Percentiles rank a stretch among this genome's conserved stretches.
phyloP scores from a whole-genome alignment of 2,329 filamentous ascomycete species.

The Bipolaris victoriae region DNA sequence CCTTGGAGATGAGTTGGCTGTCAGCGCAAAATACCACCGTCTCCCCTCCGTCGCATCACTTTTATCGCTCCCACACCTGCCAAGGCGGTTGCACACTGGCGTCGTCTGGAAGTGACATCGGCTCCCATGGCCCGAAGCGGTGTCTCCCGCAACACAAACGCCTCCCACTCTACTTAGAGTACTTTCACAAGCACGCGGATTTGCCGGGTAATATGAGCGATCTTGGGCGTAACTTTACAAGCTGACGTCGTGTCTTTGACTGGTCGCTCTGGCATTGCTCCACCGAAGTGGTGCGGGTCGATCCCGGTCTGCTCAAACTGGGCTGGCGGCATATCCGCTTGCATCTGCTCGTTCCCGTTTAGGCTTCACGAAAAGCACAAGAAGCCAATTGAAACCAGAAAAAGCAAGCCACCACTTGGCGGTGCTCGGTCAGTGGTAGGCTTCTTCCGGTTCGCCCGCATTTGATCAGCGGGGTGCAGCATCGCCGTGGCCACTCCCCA shows the following conservation, averaged over 20 bases:
- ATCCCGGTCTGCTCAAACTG: not conserved
- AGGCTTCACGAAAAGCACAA: not conserved
- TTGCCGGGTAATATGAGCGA: not conserved
- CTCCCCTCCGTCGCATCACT: not conserved
- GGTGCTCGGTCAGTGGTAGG: not conserved
- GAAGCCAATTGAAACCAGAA: conserved; percentile 4
- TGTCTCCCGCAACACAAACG: not conserved
- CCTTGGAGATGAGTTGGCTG: not conserved
- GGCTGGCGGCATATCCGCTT: not conserved
- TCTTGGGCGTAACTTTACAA: not conserved
- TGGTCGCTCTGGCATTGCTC: not conserved
- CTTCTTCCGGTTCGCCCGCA: not conserved
- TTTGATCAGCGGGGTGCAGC: conserved; percentile 13
- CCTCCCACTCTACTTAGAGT: not conserved
- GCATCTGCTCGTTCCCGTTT: not conserved
- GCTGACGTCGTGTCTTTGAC: not conserved
- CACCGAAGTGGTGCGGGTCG: not conserved
- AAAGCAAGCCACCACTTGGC: conserved; percentile 7
- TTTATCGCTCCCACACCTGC: not conserved
- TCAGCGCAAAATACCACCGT: not conserved
- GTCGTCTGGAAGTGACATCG: not conserved
- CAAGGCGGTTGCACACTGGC: not conserved
- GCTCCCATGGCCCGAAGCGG: not conserved
- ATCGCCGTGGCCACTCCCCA: conserved; percentile 7
- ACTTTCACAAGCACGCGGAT: not conserved